Conservation (phyloP, 805 yeast species). For the Metschnikowia santaceciliae region DNA sequence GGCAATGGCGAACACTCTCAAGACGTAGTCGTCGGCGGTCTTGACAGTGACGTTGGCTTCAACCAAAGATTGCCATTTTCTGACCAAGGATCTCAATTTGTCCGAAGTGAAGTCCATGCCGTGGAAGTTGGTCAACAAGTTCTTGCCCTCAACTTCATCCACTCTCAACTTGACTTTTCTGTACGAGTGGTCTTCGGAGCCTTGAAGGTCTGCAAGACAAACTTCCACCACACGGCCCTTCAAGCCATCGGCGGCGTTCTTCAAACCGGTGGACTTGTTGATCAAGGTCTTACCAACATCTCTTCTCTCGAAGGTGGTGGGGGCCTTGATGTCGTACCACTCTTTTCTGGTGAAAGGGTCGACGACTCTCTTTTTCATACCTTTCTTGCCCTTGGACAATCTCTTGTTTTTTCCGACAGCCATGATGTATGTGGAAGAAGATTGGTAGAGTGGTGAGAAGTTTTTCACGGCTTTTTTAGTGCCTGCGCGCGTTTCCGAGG, state of each 20-base stretch:
- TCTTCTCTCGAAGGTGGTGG: constrained; percentile 97
- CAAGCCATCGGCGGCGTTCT: constrained; percentile 96
- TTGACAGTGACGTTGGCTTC: constrained; percentile 98
- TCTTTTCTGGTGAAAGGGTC: constrained; percentile 99
- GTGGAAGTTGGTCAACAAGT: constrained; percentile 98
- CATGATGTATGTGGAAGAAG: constrained; percentile 32
- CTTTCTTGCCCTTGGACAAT: constrained; percentile 88
- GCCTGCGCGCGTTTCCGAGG: constrained; percentile 5
- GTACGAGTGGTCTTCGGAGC: constrained; percentile 97
- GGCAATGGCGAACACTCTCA: constrained; percentile 95
- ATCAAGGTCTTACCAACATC: constrained; percentile 97
- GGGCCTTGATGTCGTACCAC: constrained; percentile 98
- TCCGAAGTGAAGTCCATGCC: constrained; percentile 98
- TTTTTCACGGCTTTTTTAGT: constrained; percentile 2
- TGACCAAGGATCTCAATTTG: constrained; percentile 94
- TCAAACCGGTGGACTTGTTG: constrained; percentile 97
- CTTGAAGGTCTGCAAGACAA: constrained; percentile 95
- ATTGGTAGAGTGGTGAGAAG: constrained; percentile 9
- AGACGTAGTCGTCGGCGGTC: constrained; percentile 95
- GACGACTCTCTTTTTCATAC: constrained; percentile 97
- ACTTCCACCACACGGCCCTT: constrained; percentile 98
- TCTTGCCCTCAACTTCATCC: constrained; percentile 98
- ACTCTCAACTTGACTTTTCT: constrained; percentile 97
- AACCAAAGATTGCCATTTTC: constrained; percentile 98
- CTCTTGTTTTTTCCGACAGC: constrained; percentile 91